Evolutionary conservation across 2,329 filamentous ascomycete species (phyloP).

Genomic region (Fusarium sp.): DNA sequence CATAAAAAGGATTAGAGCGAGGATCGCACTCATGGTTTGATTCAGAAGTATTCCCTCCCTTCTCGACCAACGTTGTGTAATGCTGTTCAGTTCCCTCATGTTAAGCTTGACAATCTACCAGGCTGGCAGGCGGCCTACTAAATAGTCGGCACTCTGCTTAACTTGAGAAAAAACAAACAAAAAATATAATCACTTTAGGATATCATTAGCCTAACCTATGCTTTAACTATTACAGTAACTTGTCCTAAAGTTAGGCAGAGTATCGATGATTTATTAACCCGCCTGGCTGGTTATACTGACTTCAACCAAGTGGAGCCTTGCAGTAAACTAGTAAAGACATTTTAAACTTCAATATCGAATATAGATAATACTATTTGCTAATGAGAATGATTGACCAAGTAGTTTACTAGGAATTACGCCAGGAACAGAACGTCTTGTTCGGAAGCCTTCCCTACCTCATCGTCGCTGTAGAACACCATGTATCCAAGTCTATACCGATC

Average conservation of each 20-base stretch:
- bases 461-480: constrained; percentile 14
- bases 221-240: too few relatives aligned
- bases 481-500: not conserved
- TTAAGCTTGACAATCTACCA: not conserved
- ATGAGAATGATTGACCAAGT: not conserved
- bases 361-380: not conserved
- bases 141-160: too few relatives aligned
- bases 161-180: too few relatives aligned
- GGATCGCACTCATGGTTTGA: too few relatives aligned
- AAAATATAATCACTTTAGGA: too few relatives aligned
- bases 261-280: not conserved
- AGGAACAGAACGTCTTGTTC: not conserved
- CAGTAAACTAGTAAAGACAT: not conserved
- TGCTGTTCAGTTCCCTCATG: not conserved
- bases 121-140: too few relatives aligned
- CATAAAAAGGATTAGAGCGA: not conserved
- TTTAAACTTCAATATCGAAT: not conserved
- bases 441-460: not conserved
- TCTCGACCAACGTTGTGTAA: not conserved
- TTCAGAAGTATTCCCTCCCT: not conserved
- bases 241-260: too few relatives aligned
- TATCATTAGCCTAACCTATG: too few relatives aligned
- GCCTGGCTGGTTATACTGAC: not conserved
- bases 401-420: not conserved
- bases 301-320: not conserved